These are phyloP conservation scores for Anacardium occidentale DNA, from an alignment of 345 rosid species.

Conservation along the genomic window DNA sequence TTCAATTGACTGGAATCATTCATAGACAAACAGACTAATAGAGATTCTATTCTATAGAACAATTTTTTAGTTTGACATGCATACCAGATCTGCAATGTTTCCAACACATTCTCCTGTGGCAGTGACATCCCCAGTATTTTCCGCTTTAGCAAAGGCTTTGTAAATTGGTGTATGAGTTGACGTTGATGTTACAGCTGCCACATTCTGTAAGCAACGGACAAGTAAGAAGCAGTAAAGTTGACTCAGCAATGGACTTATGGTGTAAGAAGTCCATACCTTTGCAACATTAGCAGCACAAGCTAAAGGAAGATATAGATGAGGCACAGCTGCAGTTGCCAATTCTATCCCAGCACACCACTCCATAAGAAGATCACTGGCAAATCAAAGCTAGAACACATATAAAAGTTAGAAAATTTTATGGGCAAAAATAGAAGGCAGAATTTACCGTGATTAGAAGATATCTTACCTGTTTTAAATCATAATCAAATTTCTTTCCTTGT, in stretches of 20 bases:
- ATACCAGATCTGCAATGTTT: constrained; percentile 95
- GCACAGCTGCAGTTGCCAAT: constrained; percentile 87
- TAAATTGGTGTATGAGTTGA: constrained; percentile 97
- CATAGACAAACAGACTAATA: too few relatives aligned
- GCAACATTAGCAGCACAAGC: constrained; percentile 98
- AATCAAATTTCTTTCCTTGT: constrained; percentile 97
- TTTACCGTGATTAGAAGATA: not conserved
- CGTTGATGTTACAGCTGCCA: constrained; percentile 96
- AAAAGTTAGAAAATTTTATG: constrained; percentile 19
- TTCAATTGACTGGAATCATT: not conserved
- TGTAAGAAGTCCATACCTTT: constrained; percentile 48
- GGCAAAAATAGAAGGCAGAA: not conserved
- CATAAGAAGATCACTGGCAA: constrained; percentile 93
- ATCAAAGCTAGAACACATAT: constrained; percentile 55
- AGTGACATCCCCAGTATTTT: constrained; percentile 97
- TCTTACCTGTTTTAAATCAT: constrained; percentile 88
- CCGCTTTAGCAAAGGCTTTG: constrained; percentile 98
- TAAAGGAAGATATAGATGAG: constrained; percentile 94
- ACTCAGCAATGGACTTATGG: not conserved
- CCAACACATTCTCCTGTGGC: constrained; percentile 99
- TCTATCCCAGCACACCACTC: constrained; percentile 97
- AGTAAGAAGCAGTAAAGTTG: constrained; percentile 15
- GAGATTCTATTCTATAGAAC: not conserved
- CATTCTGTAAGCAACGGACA: constrained; percentile 57
- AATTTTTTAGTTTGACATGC: constrained; percentile 18